A percentile compares a stretch with the other conserved stretches of the same genome.
phyloP scores from a whole-genome alignment of 1,284 basidiomycete species.

The Rhodotorula sp. region DNA sequence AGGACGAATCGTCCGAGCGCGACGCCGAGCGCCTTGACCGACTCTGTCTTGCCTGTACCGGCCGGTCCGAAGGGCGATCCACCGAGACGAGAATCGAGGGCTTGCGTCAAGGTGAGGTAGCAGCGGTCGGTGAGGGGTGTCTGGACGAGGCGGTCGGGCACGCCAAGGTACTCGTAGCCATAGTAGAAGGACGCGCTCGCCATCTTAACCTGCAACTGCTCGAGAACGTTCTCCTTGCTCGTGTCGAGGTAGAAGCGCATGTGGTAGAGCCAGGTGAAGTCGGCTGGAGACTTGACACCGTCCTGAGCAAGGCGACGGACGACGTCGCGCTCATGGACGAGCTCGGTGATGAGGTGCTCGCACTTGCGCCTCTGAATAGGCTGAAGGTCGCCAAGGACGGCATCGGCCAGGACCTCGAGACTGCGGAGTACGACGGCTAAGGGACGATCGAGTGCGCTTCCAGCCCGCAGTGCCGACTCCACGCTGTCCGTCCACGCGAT shows the following conservation, averaged over 20 bases:
- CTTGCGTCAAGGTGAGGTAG: constrained; percentile 94
- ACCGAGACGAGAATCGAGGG: constrained; percentile 88
- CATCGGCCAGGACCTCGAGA: constrained; percentile 90
- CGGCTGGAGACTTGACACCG: constrained; percentile 63
- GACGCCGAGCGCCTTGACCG: constrained; percentile 96
- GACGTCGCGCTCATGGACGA: constrained; percentile 96
- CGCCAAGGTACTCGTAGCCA: constrained; percentile 98
- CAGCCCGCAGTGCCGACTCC: constrained; percentile 66
- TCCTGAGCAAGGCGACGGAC: constrained; percentile 74
- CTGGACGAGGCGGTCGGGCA: constrained; percentile 94
- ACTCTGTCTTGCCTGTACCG: constrained; percentile 98
- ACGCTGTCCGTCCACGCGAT: constrained; percentile 89
- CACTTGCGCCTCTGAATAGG: constrained; percentile 91
- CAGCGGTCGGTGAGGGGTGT: constrained; percentile 98
- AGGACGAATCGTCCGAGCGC: constrained; percentile 96
- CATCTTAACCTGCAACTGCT: constrained; percentile 68
- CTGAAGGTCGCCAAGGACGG: constrained; percentile 84
- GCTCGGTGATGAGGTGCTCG: constrained; percentile 97
- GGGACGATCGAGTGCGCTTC: constrained; percentile 61
- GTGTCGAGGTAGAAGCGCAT: constrained; percentile 96
- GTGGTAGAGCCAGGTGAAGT: constrained; percentile 93
- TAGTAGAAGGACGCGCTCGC: constrained; percentile 94
- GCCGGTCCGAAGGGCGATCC: constrained; percentile 98
- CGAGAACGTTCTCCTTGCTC: constrained; percentile 67
- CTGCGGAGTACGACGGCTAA: constrained; percentile 76